Conservation (phyloP, 192 early-diverging fungal species). For the Linnemannia exigua region DNA sequence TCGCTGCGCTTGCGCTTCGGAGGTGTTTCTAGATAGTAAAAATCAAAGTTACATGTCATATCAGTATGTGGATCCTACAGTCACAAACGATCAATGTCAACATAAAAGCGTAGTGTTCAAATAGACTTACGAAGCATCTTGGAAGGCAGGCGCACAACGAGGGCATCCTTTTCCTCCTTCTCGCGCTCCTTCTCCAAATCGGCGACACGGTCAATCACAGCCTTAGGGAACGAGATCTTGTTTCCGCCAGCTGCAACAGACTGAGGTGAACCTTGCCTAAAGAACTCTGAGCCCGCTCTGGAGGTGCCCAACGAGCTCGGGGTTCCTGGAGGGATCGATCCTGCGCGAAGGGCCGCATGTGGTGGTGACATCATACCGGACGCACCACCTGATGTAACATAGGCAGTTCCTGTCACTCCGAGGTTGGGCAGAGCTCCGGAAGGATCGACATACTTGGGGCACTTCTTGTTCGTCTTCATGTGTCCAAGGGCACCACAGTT, state of each 20-base stretch:
- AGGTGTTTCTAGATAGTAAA: not conserved
- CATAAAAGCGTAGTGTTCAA: not conserved
- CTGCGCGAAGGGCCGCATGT: conserved; percentile 12
- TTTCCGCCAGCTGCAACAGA: conserved; percentile 15
- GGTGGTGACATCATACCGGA: conserved; percentile 39
- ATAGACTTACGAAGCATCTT: conserved; percentile 48
- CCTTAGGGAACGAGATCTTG: conserved; percentile 56
- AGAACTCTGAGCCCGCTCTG: conserved; percentile 22
- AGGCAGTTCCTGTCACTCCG: conserved; percentile 48
- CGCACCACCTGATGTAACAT: conserved; percentile 26
- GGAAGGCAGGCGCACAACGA: conserved; percentile 41
- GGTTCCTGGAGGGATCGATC: conserved; percentile 35
- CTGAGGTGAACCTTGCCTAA: conserved; percentile 42
- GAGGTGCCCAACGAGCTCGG: conserved; percentile 3
- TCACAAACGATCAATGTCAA: not conserved
- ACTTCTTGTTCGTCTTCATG: conserved; percentile 90
- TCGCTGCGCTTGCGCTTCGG: conserved; percentile 58
- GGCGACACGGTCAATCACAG: conserved; percentile 48
- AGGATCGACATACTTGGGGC: conserved; percentile 68
- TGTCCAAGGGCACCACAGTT: conserved; percentile 88
- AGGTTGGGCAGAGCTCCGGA: conserved; percentile 40
- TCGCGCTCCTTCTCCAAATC: conserved; percentile 47
- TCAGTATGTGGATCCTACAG: not conserved
- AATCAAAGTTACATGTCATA: not conserved
- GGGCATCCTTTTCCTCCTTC: conserved; percentile 50